Base-by-base conservation (phyloP, 2,329 filamentous ascomycete genomes). In the Cylindrodendrum hubeiense region DNA sequence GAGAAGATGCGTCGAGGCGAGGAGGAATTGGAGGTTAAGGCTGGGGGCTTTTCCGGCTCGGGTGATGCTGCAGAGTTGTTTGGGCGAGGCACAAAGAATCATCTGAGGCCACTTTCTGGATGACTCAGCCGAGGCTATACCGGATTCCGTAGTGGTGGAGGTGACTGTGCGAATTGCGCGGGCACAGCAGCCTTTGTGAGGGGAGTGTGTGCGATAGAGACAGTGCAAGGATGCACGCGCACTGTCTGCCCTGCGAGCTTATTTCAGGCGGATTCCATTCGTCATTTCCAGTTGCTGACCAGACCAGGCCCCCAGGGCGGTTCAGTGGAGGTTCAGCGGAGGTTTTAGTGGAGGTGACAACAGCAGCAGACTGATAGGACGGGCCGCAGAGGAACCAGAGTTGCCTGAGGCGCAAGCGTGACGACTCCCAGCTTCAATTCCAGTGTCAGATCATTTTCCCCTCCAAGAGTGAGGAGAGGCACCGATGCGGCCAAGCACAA, bases 91-190 rank as follows among this genome's bases (percentile, higher is more conserved):
- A 51, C 60, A 67, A 62, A 72, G 70, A 71, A 75, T 79, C 75
- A 69, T 67, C 71, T 71, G 71, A 74, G 72, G 62, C 50, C 52
- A 52, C 51, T 47, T 56, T 30, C 63, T 68, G 72, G 61, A 72
- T 79, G 78, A 79, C 78, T 79, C 78, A 79, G 76, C 72, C 0
- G 24, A 43, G 49, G 62, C 67, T 73, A 75, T 67, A 64, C 74
- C 72, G 62, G 60, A 73, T 76, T 66, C 60, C 46, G 66, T 34
- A 63, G 63, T 53, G 50, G 69, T 70, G 67, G 68, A 44, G 47
- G 17, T n/a, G 5, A 67, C 76, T 59, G 77, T 79, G 71, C 67
- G 76, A 73, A 74, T 77, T 77, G 71, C 12, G 26, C 24, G 2
- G 24, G 43, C 57, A 28, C 34, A 17, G 37, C 26, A 41, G 17